Base-by-base conservation (phyloP, 2,329 filamentous ascomycete species). In the Ramularia endophylla region DNA sequence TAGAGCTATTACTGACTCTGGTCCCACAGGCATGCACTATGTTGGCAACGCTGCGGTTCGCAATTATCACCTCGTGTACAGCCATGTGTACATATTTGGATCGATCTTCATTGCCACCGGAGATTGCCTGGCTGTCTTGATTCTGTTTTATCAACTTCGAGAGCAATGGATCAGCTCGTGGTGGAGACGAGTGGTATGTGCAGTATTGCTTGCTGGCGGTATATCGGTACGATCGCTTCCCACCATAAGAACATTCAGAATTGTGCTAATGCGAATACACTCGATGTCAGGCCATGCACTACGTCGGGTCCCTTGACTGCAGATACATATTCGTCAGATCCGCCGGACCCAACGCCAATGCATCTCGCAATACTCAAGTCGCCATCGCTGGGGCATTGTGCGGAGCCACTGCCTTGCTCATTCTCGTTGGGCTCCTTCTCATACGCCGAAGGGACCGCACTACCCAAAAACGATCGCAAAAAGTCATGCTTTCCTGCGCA, bases 21-120 rank as follows among this genome's bases (percentile, higher is more conserved):
- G 6, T 25, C 22, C 11, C 11, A 6, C 11, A 25, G 22, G 83
- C 22, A 92, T 94, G 87, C 85, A 94, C 61, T 94, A 92, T 56
- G 70, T 90, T 13, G 86, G 86, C n/a, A 88, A 94, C 58, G 77
- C 83, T 22, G 87, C 86, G 25, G 87, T 90, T 47, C 72, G 73
- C 19, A 90, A 94, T 60, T 94, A 92, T 57, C 64, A 60, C 3
- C 81, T 85, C 53, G 65, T 70, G 8, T 88, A 89, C 52, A 62
- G 65, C 3, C 57, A 67, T 11, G 66, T 65, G 16, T 78, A 80
- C 56, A 74, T 94, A 12, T 66, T 82, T 2, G 85, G 81, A 2
- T 78, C 87, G 4, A 78, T 78, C 15, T 60, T 83, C 33, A 87
- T 94, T 48, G 83, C 87, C 4, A 73, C 87, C 3, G 72, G 77